phyloP scores from a whole-genome alignment of 768 basidiomycete genomes.

The Mycena belliarum region DNA sequence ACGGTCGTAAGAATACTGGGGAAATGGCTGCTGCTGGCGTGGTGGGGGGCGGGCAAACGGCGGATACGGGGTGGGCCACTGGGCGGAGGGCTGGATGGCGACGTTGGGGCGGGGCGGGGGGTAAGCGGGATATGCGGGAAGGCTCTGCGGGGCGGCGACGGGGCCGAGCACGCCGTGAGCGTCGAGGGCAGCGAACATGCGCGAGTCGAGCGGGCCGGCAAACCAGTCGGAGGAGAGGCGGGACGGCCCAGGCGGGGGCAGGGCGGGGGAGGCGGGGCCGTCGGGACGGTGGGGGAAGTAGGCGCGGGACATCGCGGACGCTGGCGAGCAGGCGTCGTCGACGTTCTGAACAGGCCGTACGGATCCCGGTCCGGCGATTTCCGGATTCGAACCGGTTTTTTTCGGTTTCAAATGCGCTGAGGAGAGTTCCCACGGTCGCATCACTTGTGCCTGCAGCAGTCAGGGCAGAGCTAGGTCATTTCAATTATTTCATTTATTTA shows the following conservation, averaged over 20 bases:
- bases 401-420: too few relatives aligned
- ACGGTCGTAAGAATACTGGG: slow-evolving; percentile 43
- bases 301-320: too few relatives aligned
- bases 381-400: too few relatives aligned
- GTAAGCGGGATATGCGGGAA: slow-evolving; percentile 40
- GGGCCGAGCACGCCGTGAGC: slow-evolving; percentile 56
- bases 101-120: slow-evolving; percentile 21
- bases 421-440: too few relatives aligned
- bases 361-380: too few relatives aligned
- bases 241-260: slow-evolving; percentile 22
- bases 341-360: background rate
- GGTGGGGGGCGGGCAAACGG: slow-evolving; percentile 10
- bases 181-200: slow-evolving; percentile 60
- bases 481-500: too few relatives aligned
- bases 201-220: slow-evolving; percentile 60
- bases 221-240: slow-evolving; percentile 52
- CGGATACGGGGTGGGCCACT: slow-evolving; percentile 17
- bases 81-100: slow-evolving; percentile 21
- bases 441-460: too few relatives aligned
- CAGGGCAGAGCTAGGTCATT: too few relatives aligned
- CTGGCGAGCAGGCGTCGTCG: background rate
- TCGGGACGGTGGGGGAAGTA: background rate
- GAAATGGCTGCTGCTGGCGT: slow-evolving; percentile 18
- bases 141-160: slow-evolving; percentile 32
- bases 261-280: slow-evolving; percentile 2